Evolutionary conservation across 768 basidiomycete species (phyloP), one percentile per base, ranked within the genome.

Genomic region (Sistotremastrum niveocremeum): DNA sequence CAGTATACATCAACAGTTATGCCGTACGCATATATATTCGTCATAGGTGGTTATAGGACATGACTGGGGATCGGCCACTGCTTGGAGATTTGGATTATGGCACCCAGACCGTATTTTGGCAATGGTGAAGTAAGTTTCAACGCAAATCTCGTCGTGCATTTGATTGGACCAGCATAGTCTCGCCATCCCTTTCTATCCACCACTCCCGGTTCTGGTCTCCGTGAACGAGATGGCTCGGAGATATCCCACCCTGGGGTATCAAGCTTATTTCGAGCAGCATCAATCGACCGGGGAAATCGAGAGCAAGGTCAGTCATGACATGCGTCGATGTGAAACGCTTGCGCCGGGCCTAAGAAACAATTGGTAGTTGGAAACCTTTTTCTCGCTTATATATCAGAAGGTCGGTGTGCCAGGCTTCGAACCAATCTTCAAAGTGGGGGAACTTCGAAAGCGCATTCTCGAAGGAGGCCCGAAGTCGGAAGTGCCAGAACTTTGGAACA

Each of bases 11-110:
- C 44, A 2, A 39, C 9, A 8, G 10, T 9, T 6, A 44, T 46
- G 2, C 28, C 20, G 7, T 37, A 10, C 29, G 11, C 39, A 5
- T 8, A 11, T 41, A 3, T 34, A 32, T 7, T 35, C 29, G 36
- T 30, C 9, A 35, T 46, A 70, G 80, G 68, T 84, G 7, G 61
- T 86, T 46, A 67, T 86, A 47, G 86, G 83, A 0, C 86, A 88
- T 53, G 86, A 89, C 54, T 88, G 85, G 85, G 86, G 86, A 4
- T 65, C 81, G 3, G 73, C 65, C 49, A 73, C 66, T 8, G 81
- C 70, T 2, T 71, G 69, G 38, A 68, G 84, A 20, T 79, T 89
- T 53, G 77, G 81, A 7, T 65, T 84, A 28, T 86, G 81, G 79
- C 62, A 84, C 56, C 82, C 86, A 0, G 62, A 76, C 9, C 69